Base-by-base conservation (phyloP, 2,329 filamentous ascomycete genomes). In the Ascochyta clinopodiicola region DNA sequence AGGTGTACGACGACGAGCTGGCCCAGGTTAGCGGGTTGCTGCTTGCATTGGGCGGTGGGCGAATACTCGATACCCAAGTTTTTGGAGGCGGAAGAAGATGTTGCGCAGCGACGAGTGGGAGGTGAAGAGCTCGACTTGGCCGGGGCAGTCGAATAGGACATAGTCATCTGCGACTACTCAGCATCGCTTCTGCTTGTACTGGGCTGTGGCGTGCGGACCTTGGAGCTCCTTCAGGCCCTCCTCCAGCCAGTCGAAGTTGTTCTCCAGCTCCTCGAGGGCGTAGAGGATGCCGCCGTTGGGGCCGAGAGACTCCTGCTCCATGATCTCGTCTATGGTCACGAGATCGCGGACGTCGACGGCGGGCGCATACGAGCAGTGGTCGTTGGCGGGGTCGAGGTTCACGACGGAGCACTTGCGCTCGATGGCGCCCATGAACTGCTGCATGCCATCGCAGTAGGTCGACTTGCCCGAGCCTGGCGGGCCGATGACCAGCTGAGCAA, bases 381-480 rank as follows among this genome's bases (percentile, higher is more conserved):
- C 94, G 81, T 99, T 99, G 50, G 95, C 95, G 24, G 95, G 95
- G 78, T 99, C 95, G 63, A 99, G 88, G 74, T 99, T 99, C 56
- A 97, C 91, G 34, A 98, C 88, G 15, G 92, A 96, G 80, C 92
- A 96, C 76, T 96, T 93, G 52, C 95, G 89, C 57, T 93, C 92
- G 73, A 99, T 96, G 61, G 95, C 94, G 63, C 89, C 89, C 83
- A 98, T 89, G 80, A 99, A 99, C 79, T 99, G 95, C 72, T 97
- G 91, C 90, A 99, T 96, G 73, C 95, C 95, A 86, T 98, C 92
- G 81, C 94, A 98, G 75, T 96, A 97, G 7, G 95, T 99, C 62
- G 92, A 97, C 80, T 99, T 99, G 58, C 95, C 95, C 27, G 92
- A 88, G 69, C 95, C 95, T 6, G 95, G 95, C 64, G 93, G 94